Conservation (phyloP, 352 stramenopile genomes). For the Globisporangium nunn region DNA sequence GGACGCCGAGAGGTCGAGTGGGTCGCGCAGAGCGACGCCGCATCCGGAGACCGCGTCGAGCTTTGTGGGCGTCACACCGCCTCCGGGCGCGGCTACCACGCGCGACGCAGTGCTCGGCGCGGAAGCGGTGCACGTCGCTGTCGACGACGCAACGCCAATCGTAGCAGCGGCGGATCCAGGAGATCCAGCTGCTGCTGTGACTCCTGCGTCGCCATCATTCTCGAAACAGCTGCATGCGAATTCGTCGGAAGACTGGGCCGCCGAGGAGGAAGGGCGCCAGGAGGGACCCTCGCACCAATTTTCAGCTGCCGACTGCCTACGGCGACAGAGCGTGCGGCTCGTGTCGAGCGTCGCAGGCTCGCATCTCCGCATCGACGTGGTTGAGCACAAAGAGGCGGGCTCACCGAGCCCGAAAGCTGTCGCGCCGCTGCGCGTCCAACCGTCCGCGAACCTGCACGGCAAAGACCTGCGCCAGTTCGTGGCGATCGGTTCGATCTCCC, state of each 20-base stretch:
- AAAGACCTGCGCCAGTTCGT: slow-evolving; percentile 61
- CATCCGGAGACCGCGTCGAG: not conserved
- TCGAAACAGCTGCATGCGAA: slow-evolving; percentile 2
- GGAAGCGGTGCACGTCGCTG: not conserved
- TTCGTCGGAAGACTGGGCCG: slow-evolving; percentile 12
- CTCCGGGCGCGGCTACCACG: not conserved
- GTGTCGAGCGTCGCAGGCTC: not conserved
- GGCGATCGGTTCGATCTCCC: slow-evolving; percentile 39
- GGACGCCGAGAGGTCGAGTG: slow-evolving; percentile 2
- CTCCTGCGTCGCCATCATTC: not conserved
- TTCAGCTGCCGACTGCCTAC: not conserved
- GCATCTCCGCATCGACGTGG: slow-evolving; percentile 6
- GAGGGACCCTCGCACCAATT: slow-evolving; percentile 4
- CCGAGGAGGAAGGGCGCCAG: slow-evolving; percentile 2
- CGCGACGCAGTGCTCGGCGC: not conserved
- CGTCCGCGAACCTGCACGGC: slow-evolving; percentile 37
- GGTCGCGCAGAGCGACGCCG: not conserved
- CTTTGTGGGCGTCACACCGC: slow-evolving; percentile 10
- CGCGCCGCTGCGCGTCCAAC: slow-evolving; percentile 1
- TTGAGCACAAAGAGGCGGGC: not conserved
- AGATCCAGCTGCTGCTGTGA: not conserved
- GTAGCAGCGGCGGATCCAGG: not conserved
- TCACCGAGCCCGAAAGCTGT: not conserved
- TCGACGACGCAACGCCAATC: not conserved
- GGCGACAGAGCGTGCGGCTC: not conserved